Conservation (phyloP, 2,329 filamentous ascomycete genomes). For the Arthrobotrys conoides region DNA sequence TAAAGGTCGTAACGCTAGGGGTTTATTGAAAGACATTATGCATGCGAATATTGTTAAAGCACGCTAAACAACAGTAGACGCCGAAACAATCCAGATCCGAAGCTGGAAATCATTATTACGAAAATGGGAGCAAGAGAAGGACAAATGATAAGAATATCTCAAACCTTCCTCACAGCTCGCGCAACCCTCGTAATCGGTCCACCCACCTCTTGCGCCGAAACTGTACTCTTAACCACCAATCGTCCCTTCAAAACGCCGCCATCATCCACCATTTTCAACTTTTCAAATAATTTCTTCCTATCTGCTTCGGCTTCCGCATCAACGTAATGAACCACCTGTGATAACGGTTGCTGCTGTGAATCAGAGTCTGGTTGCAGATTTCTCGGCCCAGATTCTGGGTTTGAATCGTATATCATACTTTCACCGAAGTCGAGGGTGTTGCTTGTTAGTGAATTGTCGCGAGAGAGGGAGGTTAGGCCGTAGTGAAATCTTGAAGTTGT, state of each 20-base stretch:
- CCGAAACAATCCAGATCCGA: neutral
- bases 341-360: conserved; percentile 22
- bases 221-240: conserved; percentile 48
- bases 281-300: conserved; percentile 58
- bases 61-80: conserved; percentile 14
- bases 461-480: conserved; percentile 34
- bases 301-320: conserved; percentile 54
- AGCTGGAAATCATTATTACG: neutral
- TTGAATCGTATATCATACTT: conserved; percentile 59
- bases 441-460: conserved; percentile 27
- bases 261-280: conserved; percentile 49
- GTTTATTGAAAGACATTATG: neutral
- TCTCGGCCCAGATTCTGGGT: conserved; percentile 26
- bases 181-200: conserved; percentile 22
- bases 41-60: neutral
- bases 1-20: neutral
- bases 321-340: conserved; percentile 57
- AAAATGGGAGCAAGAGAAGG: conserved; percentile 1
- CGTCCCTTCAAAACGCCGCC: conserved; percentile 52
- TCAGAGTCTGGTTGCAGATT: conserved; percentile 14
- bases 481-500: conserved; percentile 7
- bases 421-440: conserved; percentile 55
- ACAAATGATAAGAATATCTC: neutral
- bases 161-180: conserved; percentile 27
- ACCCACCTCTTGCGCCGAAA: conserved; percentile 52